Base-by-base conservation (phyloP, 192 early-diverging fungal species). In the Linnemannia hyalina region DNA sequence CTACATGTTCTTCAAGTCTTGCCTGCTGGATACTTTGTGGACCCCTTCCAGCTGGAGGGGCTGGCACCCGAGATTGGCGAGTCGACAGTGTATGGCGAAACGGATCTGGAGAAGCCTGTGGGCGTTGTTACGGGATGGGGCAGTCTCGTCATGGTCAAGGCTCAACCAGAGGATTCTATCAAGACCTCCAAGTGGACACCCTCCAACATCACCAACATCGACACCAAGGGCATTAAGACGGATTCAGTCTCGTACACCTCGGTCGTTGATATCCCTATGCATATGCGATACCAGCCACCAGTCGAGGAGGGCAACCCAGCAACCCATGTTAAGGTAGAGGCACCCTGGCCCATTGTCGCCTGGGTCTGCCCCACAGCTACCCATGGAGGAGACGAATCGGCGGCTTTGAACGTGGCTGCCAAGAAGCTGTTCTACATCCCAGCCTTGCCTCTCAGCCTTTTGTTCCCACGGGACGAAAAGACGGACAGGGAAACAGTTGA, bases 81-180 rank as follows among this genome's bases (percentile, higher is more conserved):
- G 41, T n/a, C 75, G 1, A 46, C 26, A 1, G 84, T 86, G 3
- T 86, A 78, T 81, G 84, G 84, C 22, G 84, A 86, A 72, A 86
- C 84, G 5, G 84, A 86, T 70, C 71, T 86, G 54, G 84, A 86
- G 54, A 86, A 86, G 29, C 84, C 84, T 26, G 84, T 86, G 36
- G 84, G 84, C 20, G 84, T 86, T 23, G 84, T 86, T 11, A 18
- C 68, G 13, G 80, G 84, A 5, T 86, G 84, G 84, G 84, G 84
- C 23, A 86, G 84, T 41, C 29, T 86, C 0, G 80, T 86, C 23
- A 69, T 86, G 78, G 84, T 78, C 41, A 86, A 86, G 76, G 84
- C 74, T 6, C 79, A 81, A 68, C 79, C 79, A 11, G 78, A 80
- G 40, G 70, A 86, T 13, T 86, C 79, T 20, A 26, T 35, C 40